Percentiles rank a stretch among this genome's conserved stretches.
phyloP scores from a whole-genome alignment of 345 rosid genomes.

The Geranium brycei region DNA sequence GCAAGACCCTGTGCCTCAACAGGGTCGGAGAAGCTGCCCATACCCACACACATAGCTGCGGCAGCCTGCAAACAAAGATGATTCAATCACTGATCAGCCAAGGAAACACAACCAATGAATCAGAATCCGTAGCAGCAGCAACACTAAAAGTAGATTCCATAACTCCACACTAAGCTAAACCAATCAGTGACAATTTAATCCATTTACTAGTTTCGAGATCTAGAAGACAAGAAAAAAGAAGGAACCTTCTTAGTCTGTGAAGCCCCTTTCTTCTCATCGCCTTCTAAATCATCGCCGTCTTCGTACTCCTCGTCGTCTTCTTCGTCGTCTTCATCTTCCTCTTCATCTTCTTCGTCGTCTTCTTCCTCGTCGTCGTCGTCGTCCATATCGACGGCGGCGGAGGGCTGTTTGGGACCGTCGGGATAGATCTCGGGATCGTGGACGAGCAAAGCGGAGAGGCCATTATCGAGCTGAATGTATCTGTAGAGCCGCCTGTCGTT shows the following conservation, averaged over 20 bases:
- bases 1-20: slow-evolving; percentile 90
- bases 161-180: background rate
- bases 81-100: background rate
- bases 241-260: slow-evolving; percentile 69
- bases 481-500: slow-evolving; percentile 69
- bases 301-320: slow-evolving; percentile 12
- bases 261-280: slow-evolving; percentile 14
- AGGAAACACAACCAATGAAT: background rate
- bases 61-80: slow-evolving; percentile 55
- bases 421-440: slow-evolving; percentile 90
- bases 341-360: slow-evolving; percentile 14
- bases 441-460: slow-evolving; percentile 70
- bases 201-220: too few species aligned
- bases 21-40: slow-evolving; percentile 97
- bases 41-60: slow-evolving; percentile 94
- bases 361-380: slow-evolving; percentile 23
- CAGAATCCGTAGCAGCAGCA: background rate
- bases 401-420: slow-evolving; percentile 21
- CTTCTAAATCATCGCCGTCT: slow-evolving; percentile 13
- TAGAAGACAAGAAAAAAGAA: background rate
- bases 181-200: too few species aligned
- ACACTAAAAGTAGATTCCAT: background rate
- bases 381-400: slow-evolving; percentile 13
- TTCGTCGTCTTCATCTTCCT: slow-evolving; percentile 11
- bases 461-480: slow-evolving; percentile 51